These are phyloP conservation scores for Elasticomyces elasticus DNA, from an alignment of 495 filamentous ascomycete genomes.

Conservation along the genomic window DNA sequence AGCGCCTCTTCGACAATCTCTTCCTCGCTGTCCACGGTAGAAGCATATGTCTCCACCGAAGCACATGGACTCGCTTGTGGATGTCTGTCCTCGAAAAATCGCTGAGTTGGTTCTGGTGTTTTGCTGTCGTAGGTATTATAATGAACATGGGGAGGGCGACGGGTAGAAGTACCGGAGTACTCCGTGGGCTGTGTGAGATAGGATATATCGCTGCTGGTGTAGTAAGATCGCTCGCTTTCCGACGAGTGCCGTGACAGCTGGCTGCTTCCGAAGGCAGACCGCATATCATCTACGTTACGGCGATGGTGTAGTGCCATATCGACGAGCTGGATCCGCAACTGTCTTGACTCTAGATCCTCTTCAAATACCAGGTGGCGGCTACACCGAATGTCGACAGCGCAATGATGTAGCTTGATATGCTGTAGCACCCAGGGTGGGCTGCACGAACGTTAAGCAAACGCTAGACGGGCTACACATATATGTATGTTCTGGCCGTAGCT, in stretches of 20 bases:
- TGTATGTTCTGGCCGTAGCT: not conserved
- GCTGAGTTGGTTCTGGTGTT: conserved; percentile 30
- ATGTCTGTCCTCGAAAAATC: conserved; percentile 31
- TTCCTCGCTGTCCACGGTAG: conserved; percentile 55
- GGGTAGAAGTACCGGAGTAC: conserved; percentile 37
- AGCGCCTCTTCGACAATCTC: conserved; percentile 43
- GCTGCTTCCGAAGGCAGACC: conserved; percentile 3
- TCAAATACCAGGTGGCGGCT: not conserved
- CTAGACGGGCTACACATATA: not conserved
- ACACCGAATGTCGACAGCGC: not conserved
- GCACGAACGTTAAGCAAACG: not conserved
- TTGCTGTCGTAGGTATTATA: conserved; percentile 30
- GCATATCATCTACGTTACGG: conserved; percentile 6
- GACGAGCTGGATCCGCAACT: not conserved
- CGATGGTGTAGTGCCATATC: conserved; percentile 14
- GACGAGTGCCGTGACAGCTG: not conserved
- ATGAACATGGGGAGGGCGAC: conserved; percentile 35
- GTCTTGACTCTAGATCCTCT: not conserved
- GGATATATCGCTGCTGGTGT: conserved; percentile 53
- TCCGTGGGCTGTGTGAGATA: conserved; percentile 56
- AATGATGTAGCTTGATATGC: not conserved
- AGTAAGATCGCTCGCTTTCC: conserved; percentile 41
- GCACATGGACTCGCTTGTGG: conserved; percentile 41
- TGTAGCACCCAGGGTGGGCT: not conserved
- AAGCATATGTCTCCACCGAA: conserved; percentile 68